Evolutionary conservation across 495 filamentous ascomycete species (phyloP).

Genomic region (Podospora fimiseda): DNA sequence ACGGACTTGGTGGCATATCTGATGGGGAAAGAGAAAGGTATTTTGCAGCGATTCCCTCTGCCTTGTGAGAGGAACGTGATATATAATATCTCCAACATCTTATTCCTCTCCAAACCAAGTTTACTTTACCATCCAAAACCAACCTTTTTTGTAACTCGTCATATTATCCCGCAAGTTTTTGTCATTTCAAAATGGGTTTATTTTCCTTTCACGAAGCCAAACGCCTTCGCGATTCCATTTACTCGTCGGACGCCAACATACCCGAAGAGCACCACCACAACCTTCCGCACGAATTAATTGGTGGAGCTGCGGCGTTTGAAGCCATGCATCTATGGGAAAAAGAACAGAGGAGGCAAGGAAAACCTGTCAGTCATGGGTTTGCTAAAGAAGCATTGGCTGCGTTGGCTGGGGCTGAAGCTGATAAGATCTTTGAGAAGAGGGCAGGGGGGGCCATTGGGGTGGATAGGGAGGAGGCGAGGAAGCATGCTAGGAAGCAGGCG

Average conservation of each 20-base stretch:
- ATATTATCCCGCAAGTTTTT: too few relatives aligned
- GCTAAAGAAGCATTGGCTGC: slow-evolving; percentile 73
- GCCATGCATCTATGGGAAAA: slow-evolving; percentile 78
- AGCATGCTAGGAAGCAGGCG: slow-evolving; percentile 59
- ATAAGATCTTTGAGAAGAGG: slow-evolving; percentile 66
- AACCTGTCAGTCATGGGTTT: slow-evolving; percentile 61
- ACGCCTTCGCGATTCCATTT: slow-evolving; percentile 55
- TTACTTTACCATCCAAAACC: too few relatives aligned
- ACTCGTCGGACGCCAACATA: slow-evolving; percentile 29
- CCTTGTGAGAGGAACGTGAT: too few relatives aligned
- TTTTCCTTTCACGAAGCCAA: slow-evolving; percentile 25
- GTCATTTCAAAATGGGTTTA: neutral
- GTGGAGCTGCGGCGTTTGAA: slow-evolving; percentile 71
- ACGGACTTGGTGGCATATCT: too few relatives aligned
- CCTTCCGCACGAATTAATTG: slow-evolving; percentile 67
- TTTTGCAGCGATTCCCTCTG: too few relatives aligned
- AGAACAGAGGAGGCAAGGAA: slow-evolving; percentile 65
- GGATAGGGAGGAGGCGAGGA: slow-evolving; percentile 60
- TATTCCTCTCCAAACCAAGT: too few relatives aligned
- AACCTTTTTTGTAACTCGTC: neutral
- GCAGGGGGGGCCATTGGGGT: slow-evolving; percentile 49
- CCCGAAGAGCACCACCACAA: slow-evolving; percentile 48
- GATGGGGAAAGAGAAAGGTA: too few relatives aligned
- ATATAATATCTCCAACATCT: too few relatives aligned
- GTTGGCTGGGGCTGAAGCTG: slow-evolving; percentile 65